Evolutionary conservation across 768 basidiomycete genomes (phyloP).

Genomic region (Mycena albidolilacea): DNA sequence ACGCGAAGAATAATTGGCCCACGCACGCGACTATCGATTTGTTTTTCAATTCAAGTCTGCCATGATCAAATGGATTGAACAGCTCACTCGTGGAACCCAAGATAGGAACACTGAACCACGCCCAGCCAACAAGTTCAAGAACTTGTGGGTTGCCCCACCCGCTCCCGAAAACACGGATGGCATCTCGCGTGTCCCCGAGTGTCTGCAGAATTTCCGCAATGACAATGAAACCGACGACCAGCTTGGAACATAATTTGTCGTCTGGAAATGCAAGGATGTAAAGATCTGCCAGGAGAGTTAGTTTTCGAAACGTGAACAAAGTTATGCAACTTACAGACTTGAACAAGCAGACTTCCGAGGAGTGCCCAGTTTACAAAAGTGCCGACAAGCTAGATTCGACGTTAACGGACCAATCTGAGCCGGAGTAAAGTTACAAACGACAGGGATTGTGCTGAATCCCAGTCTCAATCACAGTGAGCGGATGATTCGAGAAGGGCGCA

Average conservation of each 20-base stretch:
- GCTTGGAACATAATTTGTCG: background rate
- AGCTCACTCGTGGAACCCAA: background rate
- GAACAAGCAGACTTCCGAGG: background rate
- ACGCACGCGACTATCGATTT: slow-evolving; percentile 13
- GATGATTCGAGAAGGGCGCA: background rate
- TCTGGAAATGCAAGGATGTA: background rate
- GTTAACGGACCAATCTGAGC: background rate
- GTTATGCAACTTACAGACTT: background rate
- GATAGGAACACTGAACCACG: background rate
- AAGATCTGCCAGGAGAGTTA: background rate
- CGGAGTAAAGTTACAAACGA: background rate
- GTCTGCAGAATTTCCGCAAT: background rate
- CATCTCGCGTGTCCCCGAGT: background rate
- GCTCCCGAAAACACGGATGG: background rate
- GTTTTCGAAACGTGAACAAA: background rate
- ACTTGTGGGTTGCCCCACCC: background rate
- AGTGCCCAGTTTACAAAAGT: background rate
- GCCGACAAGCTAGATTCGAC: background rate
- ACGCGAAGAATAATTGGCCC: slow-evolving; percentile 30
- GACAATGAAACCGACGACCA: background rate
- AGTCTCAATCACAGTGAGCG: background rate
- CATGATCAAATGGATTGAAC: no score
- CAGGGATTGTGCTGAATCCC: background rate
- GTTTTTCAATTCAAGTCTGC: background rate
- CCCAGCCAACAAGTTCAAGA: background rate